Evolutionary conservation across 2,329 filamentous ascomycete genomes (phyloP), one percentile per base, ranked within the genome.

Genomic region (Aphanocladium album): DNA sequence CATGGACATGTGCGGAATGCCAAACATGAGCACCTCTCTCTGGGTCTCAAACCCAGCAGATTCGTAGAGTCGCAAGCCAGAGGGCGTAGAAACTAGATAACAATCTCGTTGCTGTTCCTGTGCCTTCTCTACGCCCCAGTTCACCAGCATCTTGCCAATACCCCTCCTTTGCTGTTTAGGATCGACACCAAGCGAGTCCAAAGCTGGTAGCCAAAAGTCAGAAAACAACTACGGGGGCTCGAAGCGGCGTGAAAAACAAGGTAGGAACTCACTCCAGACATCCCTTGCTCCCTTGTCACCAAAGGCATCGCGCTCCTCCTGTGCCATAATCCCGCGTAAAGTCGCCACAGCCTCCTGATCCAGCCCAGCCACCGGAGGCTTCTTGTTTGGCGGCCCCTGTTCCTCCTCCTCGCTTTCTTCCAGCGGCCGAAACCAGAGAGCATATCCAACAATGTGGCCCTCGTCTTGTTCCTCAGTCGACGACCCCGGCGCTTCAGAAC

Each of bases 141-240:
- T 49, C 8, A 66, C 19, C 14, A 66, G 64, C 41, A 62, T 56
- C 41, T 39, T 63, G 11, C 64, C 64, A 17, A 65, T 60, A 4
- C 64, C 64, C 45, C 45, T 62, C 27, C 64, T 35, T 27, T 64
- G 63, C 6, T 66, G 50, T 5, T 19, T 45, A 11, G 63, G 62
- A 53, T 64, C 60, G n/a, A 66, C 64, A 3, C 60, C 64, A 3
- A 66, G 39, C 27, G 60, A 61, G 53, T 65, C 64, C 25, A 66
- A 60, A 43, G 64, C 64, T 65, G 35, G n/a, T 9, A 37, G 9
- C 21, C 25, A 30, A n/a, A 2, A 55, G 16, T 41, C 25, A 55
- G 39, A 33, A 41, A 33, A 55, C 12, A 16, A 19, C 9, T 6
- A 41, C 5, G 30, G 30, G 30, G 30, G 30, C 9, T 11, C 14